Percentiles rank a stretch among this genome's conserved stretches.
Evolutionary conservation across 139 green algal species (phyloP).

Genomic region (Coccomyxa sp.): DNA sequence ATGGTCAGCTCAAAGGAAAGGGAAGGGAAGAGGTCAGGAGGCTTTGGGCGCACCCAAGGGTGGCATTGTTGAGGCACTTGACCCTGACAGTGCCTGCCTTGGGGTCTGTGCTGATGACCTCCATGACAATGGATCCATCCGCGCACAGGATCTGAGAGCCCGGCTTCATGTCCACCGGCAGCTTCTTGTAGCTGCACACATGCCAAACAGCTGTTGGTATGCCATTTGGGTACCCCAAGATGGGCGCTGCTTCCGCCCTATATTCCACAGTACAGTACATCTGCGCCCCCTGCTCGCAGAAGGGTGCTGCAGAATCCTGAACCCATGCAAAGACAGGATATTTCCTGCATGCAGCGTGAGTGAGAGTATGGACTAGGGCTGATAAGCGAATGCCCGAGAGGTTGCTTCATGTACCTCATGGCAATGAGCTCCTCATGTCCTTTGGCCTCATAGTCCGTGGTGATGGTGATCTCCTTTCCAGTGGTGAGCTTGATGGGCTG

Average conservation of each 20-base stretch:
- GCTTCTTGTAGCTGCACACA: constrained; percentile 76
- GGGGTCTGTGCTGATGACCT: constrained; percentile 80
- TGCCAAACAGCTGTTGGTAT: neutral
- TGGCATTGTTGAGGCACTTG: constrained; percentile 88
- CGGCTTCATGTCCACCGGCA: constrained; percentile 78
- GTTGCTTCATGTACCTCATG: too few species aligned
- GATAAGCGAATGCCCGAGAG: too few species aligned
- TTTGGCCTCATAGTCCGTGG: constrained; percentile 86
- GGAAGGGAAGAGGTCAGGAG: neutral
- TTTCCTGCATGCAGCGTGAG: too few species aligned
- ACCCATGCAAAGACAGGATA: too few species aligned
- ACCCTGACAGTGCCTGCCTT: constrained; percentile 67
- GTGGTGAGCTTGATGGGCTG: constrained; percentile 73
- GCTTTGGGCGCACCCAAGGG: constrained; percentile 75
- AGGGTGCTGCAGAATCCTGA: too few species aligned
- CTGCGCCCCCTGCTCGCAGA: too few species aligned
- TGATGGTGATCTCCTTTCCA: constrained; percentile 86
- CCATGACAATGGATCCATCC: constrained; percentile 94
- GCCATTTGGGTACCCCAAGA: too few species aligned
- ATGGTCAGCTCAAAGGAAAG: neutral
- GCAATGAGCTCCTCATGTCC: constrained; percentile 81
- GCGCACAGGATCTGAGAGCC: constrained; percentile 88
- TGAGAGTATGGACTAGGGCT: too few species aligned
- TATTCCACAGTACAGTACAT: too few species aligned
- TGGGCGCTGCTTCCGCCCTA: too few species aligned